Conservation (phyloP, 768 basidiomycete species). For the Rhodosporidiobolus odoratus region DNA sequence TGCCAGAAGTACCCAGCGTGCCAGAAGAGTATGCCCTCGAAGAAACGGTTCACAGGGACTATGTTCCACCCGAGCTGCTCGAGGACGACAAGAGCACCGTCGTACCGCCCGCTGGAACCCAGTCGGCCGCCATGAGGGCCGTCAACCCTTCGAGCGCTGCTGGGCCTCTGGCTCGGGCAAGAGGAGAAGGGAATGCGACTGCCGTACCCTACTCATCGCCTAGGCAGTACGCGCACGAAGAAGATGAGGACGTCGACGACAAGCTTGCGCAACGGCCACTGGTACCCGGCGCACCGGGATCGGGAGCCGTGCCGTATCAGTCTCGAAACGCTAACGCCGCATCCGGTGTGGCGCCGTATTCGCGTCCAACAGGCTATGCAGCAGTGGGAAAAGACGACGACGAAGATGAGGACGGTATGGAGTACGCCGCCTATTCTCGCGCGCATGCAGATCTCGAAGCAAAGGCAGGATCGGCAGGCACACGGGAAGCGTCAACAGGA, state of each 20-base stretch:
- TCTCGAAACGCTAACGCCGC: background rate
- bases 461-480: background rate
- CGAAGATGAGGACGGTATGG: slow-evolving; percentile 1
- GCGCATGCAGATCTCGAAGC: slow-evolving; percentile 16
- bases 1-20: background rate
- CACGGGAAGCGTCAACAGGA: background rate
- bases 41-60: slow-evolving; percentile 7
- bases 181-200: slow-evolving; percentile 9
- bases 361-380: slow-evolving; percentile 24
- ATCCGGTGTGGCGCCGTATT: slow-evolving; percentile 14
- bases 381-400: slow-evolving; percentile 10
- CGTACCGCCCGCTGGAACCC: background rate
- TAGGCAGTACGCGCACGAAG: slow-evolving; percentile 1
- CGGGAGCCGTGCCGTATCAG: background rate
- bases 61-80: slow-evolving; percentile 30
- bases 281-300: background rate
- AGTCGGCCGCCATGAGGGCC: background rate
- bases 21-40: slow-evolving; percentile 20
- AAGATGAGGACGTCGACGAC: background rate
- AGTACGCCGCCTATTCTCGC: slow-evolving; percentile 21
- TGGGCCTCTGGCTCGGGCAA: slow-evolving; percentile 22
- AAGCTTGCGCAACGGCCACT: background rate
- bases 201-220: background rate
- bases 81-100: slow-evolving; percentile 32
- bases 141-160: slow-evolving; percentile 7